These are phyloP conservation scores for Carex kokanica DNA, from an alignment of 176 grass and related monocot genomes.

Conservation along the genomic window DNA sequence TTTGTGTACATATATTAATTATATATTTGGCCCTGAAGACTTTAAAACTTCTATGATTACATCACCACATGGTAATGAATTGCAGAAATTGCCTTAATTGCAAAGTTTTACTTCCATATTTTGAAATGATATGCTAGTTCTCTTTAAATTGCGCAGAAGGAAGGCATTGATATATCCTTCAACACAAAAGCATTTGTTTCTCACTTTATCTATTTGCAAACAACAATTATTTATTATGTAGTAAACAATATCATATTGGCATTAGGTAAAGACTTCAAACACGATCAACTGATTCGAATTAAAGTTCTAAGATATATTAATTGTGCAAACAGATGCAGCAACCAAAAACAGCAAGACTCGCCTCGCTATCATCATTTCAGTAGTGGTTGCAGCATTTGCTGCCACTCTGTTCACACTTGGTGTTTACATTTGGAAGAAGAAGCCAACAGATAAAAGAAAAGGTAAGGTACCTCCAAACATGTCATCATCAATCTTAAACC, in stretches of 20 bases:
- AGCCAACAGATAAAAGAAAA: neutral
- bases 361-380: neutral
- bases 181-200: neutral
- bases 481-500: neutral
- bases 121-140: neutral
- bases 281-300: neutral
- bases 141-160: neutral
- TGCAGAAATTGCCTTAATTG: neutral
- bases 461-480: slow-evolving; percentile 8
- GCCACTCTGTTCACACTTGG: slow-evolving; percentile 9
- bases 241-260: neutral
- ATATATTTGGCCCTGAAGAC: neutral
- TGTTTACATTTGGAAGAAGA: slow-evolving; percentile 32
- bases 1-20: neutral
- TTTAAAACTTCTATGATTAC: neutral
- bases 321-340: slow-evolving; percentile 25
- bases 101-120: neutral
- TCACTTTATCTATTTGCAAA: neutral
- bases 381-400: neutral
- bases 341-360: slow-evolving; percentile 18
- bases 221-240: neutral
- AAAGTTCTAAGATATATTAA: neutral
- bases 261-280: neutral
- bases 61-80: too few species aligned
- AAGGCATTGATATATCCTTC: neutral